A percentile compares a stretch with the other conserved stretches of the same genome.
Conservation (phyloP, 2,329 filamentous ascomycete species). For the Pyricularia grisea region DNA sequence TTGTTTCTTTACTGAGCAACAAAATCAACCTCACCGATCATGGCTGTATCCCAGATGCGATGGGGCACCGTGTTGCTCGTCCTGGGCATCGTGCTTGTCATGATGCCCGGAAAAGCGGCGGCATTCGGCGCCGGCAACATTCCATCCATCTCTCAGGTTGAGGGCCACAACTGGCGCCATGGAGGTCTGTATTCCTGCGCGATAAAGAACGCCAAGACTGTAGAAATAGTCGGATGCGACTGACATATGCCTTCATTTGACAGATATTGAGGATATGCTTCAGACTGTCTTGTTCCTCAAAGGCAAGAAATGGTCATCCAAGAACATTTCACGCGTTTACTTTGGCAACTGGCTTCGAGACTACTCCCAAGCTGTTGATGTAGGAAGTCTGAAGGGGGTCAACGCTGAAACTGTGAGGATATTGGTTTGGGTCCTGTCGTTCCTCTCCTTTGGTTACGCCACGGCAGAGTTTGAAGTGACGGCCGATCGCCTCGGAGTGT, state of each 20-base stretch:
- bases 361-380: slow-evolving; percentile 77
- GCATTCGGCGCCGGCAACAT: slow-evolving; percentile 66
- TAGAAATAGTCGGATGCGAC: background rate
- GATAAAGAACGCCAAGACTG: background rate
- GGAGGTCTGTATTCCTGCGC: slow-evolving; percentile 33
- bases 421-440: slow-evolving; percentile 71
- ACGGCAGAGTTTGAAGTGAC: slow-evolving; percentile 81
- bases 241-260: background rate
- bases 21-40: background rate
- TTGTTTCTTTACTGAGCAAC: background rate
- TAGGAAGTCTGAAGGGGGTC: slow-evolving; percentile 69
- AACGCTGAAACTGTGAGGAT: slow-evolving; percentile 71
- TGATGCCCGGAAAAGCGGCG: slow-evolving; percentile 44
- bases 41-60: slow-evolving; percentile 14
- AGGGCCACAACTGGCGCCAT: slow-evolving; percentile 62
- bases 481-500: slow-evolving; percentile 68
- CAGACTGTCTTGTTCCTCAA: slow-evolving; percentile 67
- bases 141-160: slow-evolving; percentile 54
- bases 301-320: slow-evolving; percentile 76
- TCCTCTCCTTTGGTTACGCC: slow-evolving; percentile 76
- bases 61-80: slow-evolving; percentile 44
- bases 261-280: slow-evolving; percentile 74
- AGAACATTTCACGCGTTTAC: slow-evolving; percentile 69
- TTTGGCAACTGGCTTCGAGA: slow-evolving; percentile 84
- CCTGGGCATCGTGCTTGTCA: slow-evolving; percentile 41